Evolutionary conservation across 1,284 basidiomycete species (phyloP).

Genomic region (Ceratorhiza oryzae-sativae): DNA sequence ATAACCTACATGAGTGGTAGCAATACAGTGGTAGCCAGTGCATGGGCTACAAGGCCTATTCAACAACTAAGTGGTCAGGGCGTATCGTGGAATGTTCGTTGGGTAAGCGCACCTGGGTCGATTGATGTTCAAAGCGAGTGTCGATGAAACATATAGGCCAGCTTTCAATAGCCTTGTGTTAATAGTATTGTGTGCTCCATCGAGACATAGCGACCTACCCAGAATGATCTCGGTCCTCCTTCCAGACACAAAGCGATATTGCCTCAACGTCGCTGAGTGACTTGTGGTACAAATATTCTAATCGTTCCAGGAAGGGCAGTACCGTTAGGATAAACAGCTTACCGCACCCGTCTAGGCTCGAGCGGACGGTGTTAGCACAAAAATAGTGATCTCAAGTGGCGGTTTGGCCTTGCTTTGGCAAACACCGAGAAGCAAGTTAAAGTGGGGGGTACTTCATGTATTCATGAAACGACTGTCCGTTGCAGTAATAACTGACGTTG

Average conservation of each 20-base stretch:
- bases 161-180: not conserved
- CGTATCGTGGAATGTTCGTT: not conserved
- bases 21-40: conserved; percentile 12
- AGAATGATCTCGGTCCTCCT: not conserved
- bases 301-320: too few species aligned
- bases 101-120: not conserved
- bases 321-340: not conserved
- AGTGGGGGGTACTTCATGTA: too few species aligned
- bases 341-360: not conserved
- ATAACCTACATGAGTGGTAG: conserved; percentile 16
- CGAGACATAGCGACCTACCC: not conserved
- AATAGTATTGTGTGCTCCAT: not conserved
- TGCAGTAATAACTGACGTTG: too few species aligned
- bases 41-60: conserved; percentile 29
- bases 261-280: too few species aligned
- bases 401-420: conserved; percentile 19
- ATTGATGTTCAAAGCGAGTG: not conserved
- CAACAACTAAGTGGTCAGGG: not conserved
- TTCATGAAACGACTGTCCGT: too few species aligned
- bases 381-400: conserved; percentile 22
- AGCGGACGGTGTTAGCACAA: conserved; percentile 8
- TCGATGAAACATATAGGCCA: not conserved
- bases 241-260: not conserved
- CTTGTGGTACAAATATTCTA: too few species aligned
- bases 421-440: too few species aligned